These are phyloP conservation scores for Prunus armeniaca DNA, from an alignment of 306 rosid species.

Conservation along the genomic window DNA sequence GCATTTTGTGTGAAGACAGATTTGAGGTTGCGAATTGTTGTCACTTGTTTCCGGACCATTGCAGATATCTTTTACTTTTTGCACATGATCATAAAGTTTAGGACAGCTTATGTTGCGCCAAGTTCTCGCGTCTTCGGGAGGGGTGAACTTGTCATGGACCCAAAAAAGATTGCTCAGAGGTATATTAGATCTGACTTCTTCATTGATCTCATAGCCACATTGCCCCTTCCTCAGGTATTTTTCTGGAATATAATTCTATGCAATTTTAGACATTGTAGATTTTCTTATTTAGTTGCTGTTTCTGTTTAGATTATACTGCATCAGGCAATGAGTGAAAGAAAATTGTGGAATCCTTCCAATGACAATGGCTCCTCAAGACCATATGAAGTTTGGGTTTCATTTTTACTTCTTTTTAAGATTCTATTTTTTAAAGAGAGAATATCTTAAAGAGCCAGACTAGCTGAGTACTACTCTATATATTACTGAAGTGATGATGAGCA, in stretches of 20 bases:
- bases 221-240: slow-evolving; percentile 94
- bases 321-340: slow-evolving; percentile 9
- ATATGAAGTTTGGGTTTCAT: neutral
- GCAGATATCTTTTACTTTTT: slow-evolving; percentile 83
- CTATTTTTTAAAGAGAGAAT: neutral
- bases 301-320: neutral
- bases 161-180: slow-evolving; percentile 79
- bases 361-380: neutral
- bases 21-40: slow-evolving; percentile 60
- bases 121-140: slow-evolving; percentile 93
- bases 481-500: neutral
- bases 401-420: neutral
- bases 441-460: neutral
- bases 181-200: slow-evolving; percentile 89
- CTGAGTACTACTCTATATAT: neutral
- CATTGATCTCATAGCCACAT: slow-evolving; percentile 83
- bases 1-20: slow-evolving; percentile 76
- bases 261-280: slow-evolving; percentile 6
- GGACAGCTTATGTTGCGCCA: slow-evolving; percentile 94
- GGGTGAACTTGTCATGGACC: slow-evolving; percentile 98
- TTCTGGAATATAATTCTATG: slow-evolving; percentile 3
- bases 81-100: slow-evolving; percentile 83
- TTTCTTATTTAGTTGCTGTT: slow-evolving; percentile 18
- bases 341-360: neutral
- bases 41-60: slow-evolving; percentile 78